phyloP scores from a whole-genome alignment of 345 rosid species.

The Reutealis trisperma region DNA sequence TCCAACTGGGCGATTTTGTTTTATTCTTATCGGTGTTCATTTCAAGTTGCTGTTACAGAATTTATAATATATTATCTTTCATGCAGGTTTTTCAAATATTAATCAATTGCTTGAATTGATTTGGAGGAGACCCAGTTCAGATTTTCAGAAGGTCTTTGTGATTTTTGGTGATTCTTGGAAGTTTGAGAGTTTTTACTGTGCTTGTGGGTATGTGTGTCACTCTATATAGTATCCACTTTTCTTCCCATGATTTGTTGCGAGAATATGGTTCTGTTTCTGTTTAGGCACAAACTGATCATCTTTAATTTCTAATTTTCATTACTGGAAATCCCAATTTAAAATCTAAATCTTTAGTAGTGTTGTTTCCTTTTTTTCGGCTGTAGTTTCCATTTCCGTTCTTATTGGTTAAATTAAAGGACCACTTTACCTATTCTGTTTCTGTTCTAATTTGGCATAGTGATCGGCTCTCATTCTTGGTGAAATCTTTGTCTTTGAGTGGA shows the following conservation, averaged over 20 bases:
- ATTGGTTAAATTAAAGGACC: not conserved
- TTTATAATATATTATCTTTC: not conserved
- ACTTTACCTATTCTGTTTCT: conserved; percentile 9
- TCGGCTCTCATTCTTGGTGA: conserved; percentile 20
- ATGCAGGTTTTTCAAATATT: conserved; percentile 3
- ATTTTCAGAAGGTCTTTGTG: not conserved
- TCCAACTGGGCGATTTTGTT: conserved; percentile 9
- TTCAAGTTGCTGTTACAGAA: not conserved
- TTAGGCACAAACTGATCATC: not conserved
- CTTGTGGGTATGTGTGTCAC: not conserved
- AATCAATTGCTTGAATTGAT: not conserved
- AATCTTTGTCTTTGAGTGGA: conserved; percentile 13
- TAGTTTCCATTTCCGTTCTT: conserved; percentile 12
- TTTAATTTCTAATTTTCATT: conserved; percentile 10
- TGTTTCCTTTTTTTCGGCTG: conserved; percentile 16
- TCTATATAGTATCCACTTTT: not conserved
- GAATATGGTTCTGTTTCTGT: conserved; percentile 19
- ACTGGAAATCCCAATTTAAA: conserved; percentile 10
- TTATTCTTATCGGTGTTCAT: conserved; percentile 5
- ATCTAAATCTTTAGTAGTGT: not conserved
- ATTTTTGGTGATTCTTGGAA: conserved; percentile 1
- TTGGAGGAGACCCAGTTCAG: conserved; percentile 13
- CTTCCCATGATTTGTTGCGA: not conserved
- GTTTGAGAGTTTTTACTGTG: not conserved
- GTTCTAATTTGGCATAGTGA: conserved; percentile 31